These are phyloP conservation scores for Argentina anserina DNA, from an alignment of 306 rosid species.

Conservation along the genomic window DNA sequence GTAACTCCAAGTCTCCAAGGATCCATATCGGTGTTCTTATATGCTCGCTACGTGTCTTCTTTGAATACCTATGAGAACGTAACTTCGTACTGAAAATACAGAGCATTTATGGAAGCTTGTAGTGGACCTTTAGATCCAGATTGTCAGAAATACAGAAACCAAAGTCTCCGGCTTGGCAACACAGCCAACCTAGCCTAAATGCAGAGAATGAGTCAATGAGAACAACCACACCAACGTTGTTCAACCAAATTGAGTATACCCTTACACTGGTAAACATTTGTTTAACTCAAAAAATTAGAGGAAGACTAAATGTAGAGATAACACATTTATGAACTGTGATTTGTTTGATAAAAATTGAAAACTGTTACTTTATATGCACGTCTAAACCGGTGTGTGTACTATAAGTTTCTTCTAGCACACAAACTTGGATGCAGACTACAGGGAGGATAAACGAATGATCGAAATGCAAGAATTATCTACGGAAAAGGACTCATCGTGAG, in stretches of 20 bases:
- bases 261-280: no score
- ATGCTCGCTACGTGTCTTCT: slow-evolving; percentile 75
- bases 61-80: slow-evolving; percentile 58
- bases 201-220: no score
- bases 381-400: not conserved
- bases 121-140: no score
- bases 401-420: slow-evolving; percentile 1
- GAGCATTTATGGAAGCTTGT: no score
- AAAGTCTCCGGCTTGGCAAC: no score
- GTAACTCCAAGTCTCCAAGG: slow-evolving; percentile 70
- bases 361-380: not conserved
- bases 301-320: not conserved
- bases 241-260: no score
- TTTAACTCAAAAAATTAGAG: no score
- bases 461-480: not conserved
- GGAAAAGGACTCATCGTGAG: slow-evolving; percentile 6
- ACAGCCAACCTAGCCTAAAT: no score
- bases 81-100: slow-evolving; percentile 23
- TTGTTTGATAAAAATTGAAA: not conserved
- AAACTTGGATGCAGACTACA: not conserved
- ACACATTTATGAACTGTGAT: not conserved
- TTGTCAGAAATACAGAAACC: no score
- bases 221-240: no score
- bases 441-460: not conserved
- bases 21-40: slow-evolving; percentile 82